phyloP scores from a whole-genome alignment of 2,329 filamentous ascomycete genomes.

The Aspergillus transmontanensis region DNA sequence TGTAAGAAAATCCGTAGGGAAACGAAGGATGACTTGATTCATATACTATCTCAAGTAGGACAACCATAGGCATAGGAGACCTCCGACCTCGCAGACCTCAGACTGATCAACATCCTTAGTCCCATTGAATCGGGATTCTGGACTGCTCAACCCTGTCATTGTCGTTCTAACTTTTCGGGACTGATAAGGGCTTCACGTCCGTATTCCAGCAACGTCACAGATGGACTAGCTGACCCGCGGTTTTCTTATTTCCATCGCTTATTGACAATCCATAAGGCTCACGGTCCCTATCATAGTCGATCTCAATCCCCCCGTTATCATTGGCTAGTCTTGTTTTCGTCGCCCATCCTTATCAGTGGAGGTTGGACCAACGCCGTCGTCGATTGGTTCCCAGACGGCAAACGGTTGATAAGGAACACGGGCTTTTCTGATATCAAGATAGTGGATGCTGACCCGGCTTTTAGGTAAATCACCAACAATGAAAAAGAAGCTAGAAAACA shows the following conservation, averaged over 20 bases:
- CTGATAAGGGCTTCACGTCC: constrained; percentile 6
- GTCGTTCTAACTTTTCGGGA: background rate
- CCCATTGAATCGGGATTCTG: background rate
- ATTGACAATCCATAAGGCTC: constrained; percentile 5
- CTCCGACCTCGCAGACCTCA: constrained; percentile 25
- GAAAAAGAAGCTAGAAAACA: background rate
- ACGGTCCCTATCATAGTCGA: background rate
- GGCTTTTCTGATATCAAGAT: background rate
- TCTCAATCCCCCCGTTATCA: background rate
- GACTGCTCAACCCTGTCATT: background rate
- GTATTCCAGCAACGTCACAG: background rate
- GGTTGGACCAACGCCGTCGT: background rate
- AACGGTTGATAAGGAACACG: constrained; percentile 8
- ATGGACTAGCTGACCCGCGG: background rate
- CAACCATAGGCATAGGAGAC: background rate
- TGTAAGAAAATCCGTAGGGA: background rate
- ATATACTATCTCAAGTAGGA: background rate
- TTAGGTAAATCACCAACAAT: constrained; percentile 2
- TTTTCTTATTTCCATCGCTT: background rate
- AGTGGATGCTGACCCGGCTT: background rate
- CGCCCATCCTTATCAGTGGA: constrained; percentile 10
- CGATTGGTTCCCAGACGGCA: constrained; percentile 5
- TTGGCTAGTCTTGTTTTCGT: constrained; percentile 9
- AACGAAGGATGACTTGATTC: background rate
- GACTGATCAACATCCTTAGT: constrained; percentile 8